A percentile compares a stretch with the other conserved stretches of the same genome.
These are phyloP conservation scores for Talaromyces liani DNA, from an alignment of 495 filamentous ascomycete species.

Conservation along the genomic window DNA sequence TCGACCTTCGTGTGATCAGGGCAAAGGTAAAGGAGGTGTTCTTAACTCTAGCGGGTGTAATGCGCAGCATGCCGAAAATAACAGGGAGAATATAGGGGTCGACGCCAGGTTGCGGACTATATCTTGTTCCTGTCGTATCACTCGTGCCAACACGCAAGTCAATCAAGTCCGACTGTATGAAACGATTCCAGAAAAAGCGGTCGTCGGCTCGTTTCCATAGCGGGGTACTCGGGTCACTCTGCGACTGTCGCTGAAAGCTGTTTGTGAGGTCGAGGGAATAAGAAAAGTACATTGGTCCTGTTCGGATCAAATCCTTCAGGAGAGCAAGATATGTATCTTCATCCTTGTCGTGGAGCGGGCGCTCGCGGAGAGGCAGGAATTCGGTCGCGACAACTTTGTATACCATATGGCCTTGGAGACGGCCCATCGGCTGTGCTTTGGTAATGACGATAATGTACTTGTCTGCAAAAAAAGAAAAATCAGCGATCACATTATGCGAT, in stretches of 20 bases:
- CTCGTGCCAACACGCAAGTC: conserved; percentile 57
- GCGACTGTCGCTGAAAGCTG: conserved; percentile 84
- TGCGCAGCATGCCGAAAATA: conserved; percentile 90
- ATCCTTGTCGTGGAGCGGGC: conserved; percentile 80
- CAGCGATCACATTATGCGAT: not conserved
- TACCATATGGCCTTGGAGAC: conserved; percentile 85
- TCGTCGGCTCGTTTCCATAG: conserved; percentile 93
- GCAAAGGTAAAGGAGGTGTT: conserved; percentile 73
- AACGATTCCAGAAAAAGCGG: conserved; percentile 97
- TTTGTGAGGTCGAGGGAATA: conserved; percentile 94
- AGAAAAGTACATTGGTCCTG: conserved; percentile 93
- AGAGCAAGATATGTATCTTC: conserved; percentile 84
- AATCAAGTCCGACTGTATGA: conserved; percentile 85
- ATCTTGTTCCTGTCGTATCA: conserved; percentile 38
- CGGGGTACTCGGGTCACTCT: conserved; percentile 57
- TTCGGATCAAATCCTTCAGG: conserved; percentile 68
- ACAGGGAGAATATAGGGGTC: conserved; percentile 94
- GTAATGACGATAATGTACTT: conserved; percentile 97
- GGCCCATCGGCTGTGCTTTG: conserved; percentile 84
- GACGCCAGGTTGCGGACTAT: conserved; percentile 62
- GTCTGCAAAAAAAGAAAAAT: conserved; percentile 46
- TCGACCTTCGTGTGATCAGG: conserved; percentile 78
- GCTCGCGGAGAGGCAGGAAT: conserved; percentile 88
- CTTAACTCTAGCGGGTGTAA: conserved; percentile 73
- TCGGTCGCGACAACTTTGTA: conserved; percentile 90